Base-by-base conservation (phyloP, 2,329 filamentous ascomycete genomes). In the Ciborinia camelliae region DNA sequence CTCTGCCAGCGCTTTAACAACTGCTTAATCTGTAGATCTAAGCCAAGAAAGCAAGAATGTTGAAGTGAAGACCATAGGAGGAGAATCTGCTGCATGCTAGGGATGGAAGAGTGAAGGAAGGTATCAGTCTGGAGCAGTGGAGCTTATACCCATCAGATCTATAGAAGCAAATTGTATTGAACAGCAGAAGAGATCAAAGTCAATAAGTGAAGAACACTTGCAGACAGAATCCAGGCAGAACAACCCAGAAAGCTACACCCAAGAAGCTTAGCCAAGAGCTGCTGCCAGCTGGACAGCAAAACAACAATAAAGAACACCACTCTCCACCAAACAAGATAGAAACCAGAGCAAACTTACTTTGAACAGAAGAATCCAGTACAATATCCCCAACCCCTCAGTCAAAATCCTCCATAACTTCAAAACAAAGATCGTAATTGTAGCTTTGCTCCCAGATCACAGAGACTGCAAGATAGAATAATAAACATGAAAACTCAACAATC, bases 51-150 rank as follows among this genome's bases (percentile, higher is more conserved):
- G 3, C 2, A 23, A 43, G 3, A 8, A 30, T n/a, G 0, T 20
- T n/a, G 18, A 30, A 1, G 3, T 30, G 4, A n/a, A 43, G 2
- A 30, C 1, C 18, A 30, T 28, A 0, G 2, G 20, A 3, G 9
- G 5, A 32, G 4, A 45, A 15, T n/a, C 12, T 20, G 1, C 8
- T 9, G 2, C 15, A 35, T 1, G 23, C 8, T 30, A 4, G 1
- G 6, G 2, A 30, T 7, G 32, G 28, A 26, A 43, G 2, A 6
- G 26, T 23, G 3, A 37, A 26, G 32, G 3, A 37, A 23, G 5
- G 3, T 53, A 37, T 53, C 2, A 3, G 9, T 37, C 8, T 1
- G 20, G 0, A n/a, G 15, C 8, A 37, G 7, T 9, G 1, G 1
- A 26, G 12, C 26, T 1, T 18, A 53, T 10, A 37, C 14, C 5